A percentile compares a stretch with the other conserved stretches of the same genome.
Evolutionary conservation across 2,329 filamentous ascomycete genomes (phyloP).

Genomic region (Pseudogymnoascus sp.): DNA sequence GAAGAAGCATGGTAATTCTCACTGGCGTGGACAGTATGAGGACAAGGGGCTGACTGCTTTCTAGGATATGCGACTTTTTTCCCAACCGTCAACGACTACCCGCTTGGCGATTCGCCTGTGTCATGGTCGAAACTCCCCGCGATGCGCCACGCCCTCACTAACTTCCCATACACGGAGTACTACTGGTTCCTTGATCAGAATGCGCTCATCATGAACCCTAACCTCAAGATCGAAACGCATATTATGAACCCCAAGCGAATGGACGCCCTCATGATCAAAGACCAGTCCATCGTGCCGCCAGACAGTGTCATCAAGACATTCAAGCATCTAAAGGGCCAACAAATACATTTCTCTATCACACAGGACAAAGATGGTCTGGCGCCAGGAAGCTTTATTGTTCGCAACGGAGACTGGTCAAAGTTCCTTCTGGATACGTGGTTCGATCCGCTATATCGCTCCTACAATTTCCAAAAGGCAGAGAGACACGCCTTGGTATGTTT

Average conservation of each 20-base stretch:
- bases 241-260: conserved; percentile 62
- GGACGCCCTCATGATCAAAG: conserved; percentile 74
- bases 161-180: conserved; percentile 68
- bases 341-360: conserved; percentile 75
- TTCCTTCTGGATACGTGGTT: conserved; percentile 96
- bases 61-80: conserved; percentile 83
- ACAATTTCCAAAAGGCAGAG: conserved; percentile 96
- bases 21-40: conserved; percentile 9
- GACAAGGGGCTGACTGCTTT: conserved; percentile 16
- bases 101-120: conserved; percentile 51
- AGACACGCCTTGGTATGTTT: conserved; percentile 73
- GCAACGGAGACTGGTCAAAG: conserved; percentile 81
- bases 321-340: conserved; percentile 65
- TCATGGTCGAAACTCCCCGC: conserved; percentile 79
- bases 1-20: conserved; percentile 66
- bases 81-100: conserved; percentile 68
- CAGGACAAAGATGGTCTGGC: conserved; percentile 79
- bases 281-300: conserved; percentile 82
- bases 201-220: conserved; percentile 81
- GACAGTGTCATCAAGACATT: conserved; percentile 98
- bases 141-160: conserved; percentile 79
- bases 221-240: conserved; percentile 60
- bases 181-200: conserved; percentile 85
- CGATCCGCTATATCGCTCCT: conserved; percentile 84
- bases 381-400: conserved; percentile 70